Evolutionary conservation across 2,329 filamentous ascomycete species (phyloP).

Genomic region (Trichoderma guizhouense): DNA sequence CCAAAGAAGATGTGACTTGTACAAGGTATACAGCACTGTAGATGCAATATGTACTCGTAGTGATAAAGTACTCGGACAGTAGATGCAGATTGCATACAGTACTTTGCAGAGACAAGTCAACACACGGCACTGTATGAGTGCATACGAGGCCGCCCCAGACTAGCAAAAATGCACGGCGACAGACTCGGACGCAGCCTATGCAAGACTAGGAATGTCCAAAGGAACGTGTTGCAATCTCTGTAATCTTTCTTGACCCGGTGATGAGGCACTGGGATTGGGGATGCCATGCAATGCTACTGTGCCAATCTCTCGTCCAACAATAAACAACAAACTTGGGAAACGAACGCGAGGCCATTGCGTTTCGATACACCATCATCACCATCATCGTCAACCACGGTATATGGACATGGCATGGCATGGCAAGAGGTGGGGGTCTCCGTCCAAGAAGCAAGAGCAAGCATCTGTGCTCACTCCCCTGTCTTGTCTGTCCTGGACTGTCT

Average conservation of each 20-base stretch:
- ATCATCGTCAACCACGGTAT: not conserved
- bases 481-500: not conserved
- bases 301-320: not conserved
- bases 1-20: not conserved
- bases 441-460: not conserved
- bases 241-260: not conserved
- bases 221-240: not conserved
- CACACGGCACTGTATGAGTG: not conserved
- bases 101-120: too few species aligned
- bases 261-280: not conserved
- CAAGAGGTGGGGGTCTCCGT: not conserved
- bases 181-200: not conserved
- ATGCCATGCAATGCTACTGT: not conserved
- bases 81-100: not conserved
- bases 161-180: not conserved
- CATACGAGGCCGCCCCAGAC: not conserved
- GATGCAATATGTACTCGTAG: not conserved
- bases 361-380: not conserved
- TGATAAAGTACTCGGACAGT: not conserved
- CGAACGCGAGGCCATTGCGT: constrained; percentile 7
- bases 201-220: not conserved
- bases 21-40: not conserved
- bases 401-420: not conserved
- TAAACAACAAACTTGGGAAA: not conserved
- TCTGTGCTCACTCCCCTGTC: not conserved